These are phyloP conservation scores for Leccinum boreale DNA, from an alignment of 768 basidiomycete genomes.

Conservation along the genomic window DNA sequence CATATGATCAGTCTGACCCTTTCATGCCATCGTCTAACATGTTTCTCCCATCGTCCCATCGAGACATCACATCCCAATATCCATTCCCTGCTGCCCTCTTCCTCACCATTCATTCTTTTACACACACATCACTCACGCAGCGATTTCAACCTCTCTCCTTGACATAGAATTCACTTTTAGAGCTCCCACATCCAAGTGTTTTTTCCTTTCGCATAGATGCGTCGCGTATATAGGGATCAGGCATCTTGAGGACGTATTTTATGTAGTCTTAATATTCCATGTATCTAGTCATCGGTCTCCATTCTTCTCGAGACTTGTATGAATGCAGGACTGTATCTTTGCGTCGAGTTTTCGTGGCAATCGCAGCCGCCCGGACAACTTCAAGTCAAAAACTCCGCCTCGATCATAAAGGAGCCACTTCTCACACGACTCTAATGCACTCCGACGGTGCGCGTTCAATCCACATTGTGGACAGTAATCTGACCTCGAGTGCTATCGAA, in stretches of 20 bases:
- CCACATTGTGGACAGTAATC: slow-evolving; percentile 17
- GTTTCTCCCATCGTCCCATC: slow-evolving; percentile 4
- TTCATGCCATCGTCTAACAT: slow-evolving; percentile 3
- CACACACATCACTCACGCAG: slow-evolving; percentile 10
- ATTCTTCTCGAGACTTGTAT: slow-evolving; percentile 14
- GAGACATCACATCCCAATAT: slow-evolving; percentile 22
- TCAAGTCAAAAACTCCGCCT: not conserved
- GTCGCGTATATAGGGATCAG: slow-evolving; percentile 32
- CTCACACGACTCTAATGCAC: slow-evolving; percentile 11
- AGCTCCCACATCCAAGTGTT: slow-evolving; percentile 11
- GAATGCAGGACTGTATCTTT: slow-evolving; percentile 19
- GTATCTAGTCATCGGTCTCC: slow-evolving; percentile 23
- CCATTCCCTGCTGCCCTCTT: not conserved
- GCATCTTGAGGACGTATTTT: slow-evolving; percentile 36
- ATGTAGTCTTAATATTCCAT: slow-evolving; percentile 31
- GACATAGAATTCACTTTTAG: slow-evolving; percentile 25
- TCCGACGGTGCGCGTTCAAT: slow-evolving; percentile 9
- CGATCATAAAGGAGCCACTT: slow-evolving; percentile 5
- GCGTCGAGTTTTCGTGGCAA: not conserved
- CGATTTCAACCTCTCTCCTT: slow-evolving; percentile 3
- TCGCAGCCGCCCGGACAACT: not conserved
- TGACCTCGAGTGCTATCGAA: slow-evolving; percentile 24
- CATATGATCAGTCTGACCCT: not conserved
- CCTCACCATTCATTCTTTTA: slow-evolving; percentile 4
- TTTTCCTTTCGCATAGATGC: slow-evolving; percentile 25